Conservation (phyloP, 1,139 yeast species). For the Hemisphaericaspora xylofermentans region DNA sequence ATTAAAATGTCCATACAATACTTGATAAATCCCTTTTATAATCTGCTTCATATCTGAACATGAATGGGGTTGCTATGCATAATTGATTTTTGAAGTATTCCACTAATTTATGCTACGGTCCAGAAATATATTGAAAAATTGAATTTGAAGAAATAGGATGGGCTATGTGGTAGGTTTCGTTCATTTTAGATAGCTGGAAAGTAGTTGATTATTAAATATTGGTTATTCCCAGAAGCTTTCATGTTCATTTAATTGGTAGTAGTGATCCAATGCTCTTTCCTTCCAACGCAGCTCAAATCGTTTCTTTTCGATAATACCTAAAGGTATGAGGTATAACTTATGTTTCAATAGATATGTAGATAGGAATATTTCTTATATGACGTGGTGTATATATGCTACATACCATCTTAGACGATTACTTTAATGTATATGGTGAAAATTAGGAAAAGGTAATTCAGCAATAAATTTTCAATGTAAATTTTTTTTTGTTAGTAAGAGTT, state of each 20-base stretch:
- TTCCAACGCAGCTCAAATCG: no score
- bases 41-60: neutral
- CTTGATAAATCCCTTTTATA: neutral
- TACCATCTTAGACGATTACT: slow-evolving; percentile 40
- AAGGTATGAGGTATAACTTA: slow-evolving; percentile 1
- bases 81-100: no score
- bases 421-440: slow-evolving; percentile 20
- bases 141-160: no score
- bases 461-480: slow-evolving; percentile 4
- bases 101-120: no score
- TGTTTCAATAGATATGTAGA: neutral
- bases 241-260: no score
- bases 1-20: slow-evolving; percentile 9
- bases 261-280: no score
- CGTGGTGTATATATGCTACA: slow-evolving; percentile 18
- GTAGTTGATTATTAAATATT: no score
- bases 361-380: neutral
- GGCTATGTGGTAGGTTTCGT: no score
- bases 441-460: slow-evolving; percentile 14
- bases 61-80: neutral
- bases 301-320: neutral
- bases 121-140: no score
- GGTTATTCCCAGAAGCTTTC: no score
- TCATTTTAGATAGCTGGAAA: no score
- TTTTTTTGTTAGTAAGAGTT: neutral